phyloP scores from a whole-genome alignment of 192 early-diverging fungal genomes.

The Spinellus fusiger region DNA sequence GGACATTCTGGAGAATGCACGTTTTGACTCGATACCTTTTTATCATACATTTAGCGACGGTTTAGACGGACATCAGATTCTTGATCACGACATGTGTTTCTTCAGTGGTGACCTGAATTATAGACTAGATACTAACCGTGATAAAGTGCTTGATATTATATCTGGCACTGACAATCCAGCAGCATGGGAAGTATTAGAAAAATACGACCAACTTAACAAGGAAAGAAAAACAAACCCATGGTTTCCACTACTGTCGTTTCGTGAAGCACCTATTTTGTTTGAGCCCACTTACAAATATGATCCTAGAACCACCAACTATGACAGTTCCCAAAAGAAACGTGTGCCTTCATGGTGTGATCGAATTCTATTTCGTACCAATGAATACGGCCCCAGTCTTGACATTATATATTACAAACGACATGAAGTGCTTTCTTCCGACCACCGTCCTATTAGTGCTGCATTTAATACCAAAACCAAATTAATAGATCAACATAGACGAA shows the following conservation, averaged over 20 bases:
- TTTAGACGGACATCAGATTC: conserved; percentile 75
- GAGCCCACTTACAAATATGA: conserved; percentile 98
- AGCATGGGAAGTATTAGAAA: conserved; percentile 48
- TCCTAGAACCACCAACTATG: conserved; percentile 73
- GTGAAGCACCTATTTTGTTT: conserved; percentile 76
- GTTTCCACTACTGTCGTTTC: conserved; percentile 71
- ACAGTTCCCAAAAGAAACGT: conserved; percentile 88
- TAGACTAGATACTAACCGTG: conserved; percentile 66
- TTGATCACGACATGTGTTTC: conserved; percentile 73
- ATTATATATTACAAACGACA: conserved; percentile 56
- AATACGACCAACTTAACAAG: conserved; percentile 56
- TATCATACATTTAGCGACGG: conserved; percentile 58
- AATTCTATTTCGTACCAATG: conserved; percentile 56
- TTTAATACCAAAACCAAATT: conserved; percentile 58
- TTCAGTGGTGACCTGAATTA: conserved; percentile 92
- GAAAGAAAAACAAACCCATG: conserved; percentile 46
- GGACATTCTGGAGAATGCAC: conserved; percentile 50
- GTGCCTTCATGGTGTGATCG: conserved; percentile 97
- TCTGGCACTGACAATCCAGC: neutral
- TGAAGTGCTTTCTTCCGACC: conserved; percentile 75
- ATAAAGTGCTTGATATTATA: conserved; percentile 49
- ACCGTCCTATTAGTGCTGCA: conserved; percentile 72
- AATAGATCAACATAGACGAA: conserved; percentile 47
- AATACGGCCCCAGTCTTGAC: conserved; percentile 9
- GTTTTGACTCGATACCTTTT: conserved; percentile 3